Evolutionary conservation across 192 early-diverging fungal genomes (phyloP), one percentile per base, ranked within the genome.

Genomic region (Podila verticillata): DNA sequence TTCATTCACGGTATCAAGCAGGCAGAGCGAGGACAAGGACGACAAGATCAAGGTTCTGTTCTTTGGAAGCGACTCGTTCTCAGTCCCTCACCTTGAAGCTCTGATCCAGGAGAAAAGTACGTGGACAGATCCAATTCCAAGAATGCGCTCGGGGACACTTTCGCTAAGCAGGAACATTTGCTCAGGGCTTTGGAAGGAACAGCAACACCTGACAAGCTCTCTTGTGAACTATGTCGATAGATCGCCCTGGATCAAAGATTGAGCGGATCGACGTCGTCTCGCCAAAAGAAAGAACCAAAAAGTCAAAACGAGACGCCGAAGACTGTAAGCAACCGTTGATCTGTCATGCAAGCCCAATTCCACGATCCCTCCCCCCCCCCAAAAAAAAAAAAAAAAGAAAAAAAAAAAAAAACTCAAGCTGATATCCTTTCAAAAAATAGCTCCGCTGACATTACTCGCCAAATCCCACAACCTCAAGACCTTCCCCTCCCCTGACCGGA

Each of bases 61-160:
- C 75, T 97, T 97, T 86, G 96, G 96, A 0, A 92, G 92, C 47
- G 95, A 96, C 70, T 85, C 92, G 30, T 98, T 97, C 83, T 92
- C 93, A 7, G 82, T 88, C 0, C 72, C 71, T 5, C 91, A 89
- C 49, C 75, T 96, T 32, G 70, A 86, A 22, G 82, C 85, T 7
- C 74, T 97, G 48, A 69, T 89, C 9, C 67, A 85, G 5, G 86
- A 88, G 44, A 80, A 87, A 81, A 15, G 84, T 89, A 65, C 34
- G 70, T 17, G 68, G 68, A 47, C 72, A 79, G 44, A 81, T 84
- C 8, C 80, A 73, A 34, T 61, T 75, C 26, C 68, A 84, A 19
- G 68, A 73, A 29, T 73, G 61, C 7, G 39, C 56, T 62, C n/a
- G n/a, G 34, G 22, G 51, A 61, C 22, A 81, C 58, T 63, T 90